phyloP scores from a whole-genome alignment of 106 monocot species.

The Phalaenopsis aphrodite region DNA sequence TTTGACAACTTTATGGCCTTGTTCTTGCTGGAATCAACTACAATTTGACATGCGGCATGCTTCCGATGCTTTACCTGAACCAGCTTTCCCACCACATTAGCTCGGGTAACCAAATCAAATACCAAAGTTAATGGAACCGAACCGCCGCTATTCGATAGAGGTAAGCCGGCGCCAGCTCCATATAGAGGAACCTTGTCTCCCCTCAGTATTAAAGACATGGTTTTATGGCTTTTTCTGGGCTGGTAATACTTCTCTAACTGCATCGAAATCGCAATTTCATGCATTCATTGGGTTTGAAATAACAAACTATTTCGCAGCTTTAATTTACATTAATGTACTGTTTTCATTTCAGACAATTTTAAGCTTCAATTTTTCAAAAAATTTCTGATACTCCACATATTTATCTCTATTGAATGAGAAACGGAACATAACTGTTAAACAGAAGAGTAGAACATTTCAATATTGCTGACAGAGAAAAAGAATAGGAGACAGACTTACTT shows the following conservation, averaged over 20 bases:
- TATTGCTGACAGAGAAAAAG: background rate
- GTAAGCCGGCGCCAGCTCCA: conserved; percentile 70
- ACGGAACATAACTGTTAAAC: background rate
- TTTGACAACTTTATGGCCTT: conserved; percentile 53
- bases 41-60: conserved; percentile 44
- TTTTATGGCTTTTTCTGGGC: conserved; percentile 66
- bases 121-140: conserved; percentile 62
- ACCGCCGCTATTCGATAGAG: conserved; percentile 38
- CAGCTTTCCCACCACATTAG: conserved; percentile 77
- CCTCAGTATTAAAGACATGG: conserved; percentile 36
- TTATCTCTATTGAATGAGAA: too few species aligned
- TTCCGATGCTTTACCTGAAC: conserved; percentile 63
- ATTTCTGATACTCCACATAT: background rate
- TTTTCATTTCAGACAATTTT: background rate
- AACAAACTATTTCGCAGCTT: background rate
- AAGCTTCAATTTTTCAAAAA: background rate
- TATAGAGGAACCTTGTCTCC: conserved; percentile 90
- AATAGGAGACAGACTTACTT: conserved; percentile 25
- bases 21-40: conserved; percentile 37
- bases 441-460: background rate
- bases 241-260: conserved; percentile 81
- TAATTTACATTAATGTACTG: background rate
- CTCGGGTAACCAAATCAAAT: conserved; percentile 49
- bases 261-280: conserved; percentile 3
- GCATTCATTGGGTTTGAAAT: background rate